Percentiles rank a stretch among this genome's conserved stretches.
Evolutionary conservation across 2,329 filamentous ascomycete species (phyloP).

Genomic region (Paecilomyces dactylethromorphus): DNA sequence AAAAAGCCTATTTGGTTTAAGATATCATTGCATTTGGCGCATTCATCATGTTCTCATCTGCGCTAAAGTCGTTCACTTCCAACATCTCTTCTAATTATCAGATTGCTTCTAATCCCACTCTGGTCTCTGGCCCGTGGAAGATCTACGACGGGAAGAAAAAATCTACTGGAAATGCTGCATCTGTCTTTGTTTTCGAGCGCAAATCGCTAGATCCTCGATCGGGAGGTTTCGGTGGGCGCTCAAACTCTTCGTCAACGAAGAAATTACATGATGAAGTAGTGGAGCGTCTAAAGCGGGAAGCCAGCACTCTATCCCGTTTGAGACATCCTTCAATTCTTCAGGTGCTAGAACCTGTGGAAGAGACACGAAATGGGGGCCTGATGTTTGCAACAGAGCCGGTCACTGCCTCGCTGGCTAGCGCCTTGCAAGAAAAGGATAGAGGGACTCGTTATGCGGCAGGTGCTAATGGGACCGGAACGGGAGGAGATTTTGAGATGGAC

Average conservation of each 20-base stretch:
- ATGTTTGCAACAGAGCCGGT: slow-evolving; percentile 95
- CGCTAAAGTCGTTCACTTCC: slow-evolving; percentile 86
- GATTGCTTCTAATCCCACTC: slow-evolving; percentile 67
- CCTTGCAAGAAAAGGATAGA: slow-evolving; percentile 83
- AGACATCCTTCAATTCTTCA: slow-evolving; percentile 90
- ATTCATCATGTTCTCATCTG: slow-evolving; percentile 77
- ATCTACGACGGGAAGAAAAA: slow-evolving; percentile 98
- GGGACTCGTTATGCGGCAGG: slow-evolving; percentile 66
- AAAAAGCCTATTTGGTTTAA: background rate
- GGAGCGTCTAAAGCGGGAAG: slow-evolving; percentile 86
- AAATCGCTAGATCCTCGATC: slow-evolving; percentile 71
- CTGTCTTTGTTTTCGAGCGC: slow-evolving; percentile 90
- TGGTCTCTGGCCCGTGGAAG: slow-evolving; percentile 87
- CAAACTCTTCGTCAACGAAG: slow-evolving; percentile 64
- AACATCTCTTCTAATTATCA: slow-evolving; percentile 93
- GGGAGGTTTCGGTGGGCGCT: slow-evolving; percentile 53
- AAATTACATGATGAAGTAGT: slow-evolving; percentile 82
- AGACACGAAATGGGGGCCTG: slow-evolving; percentile 80
- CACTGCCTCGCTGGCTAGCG: slow-evolving; percentile 74
- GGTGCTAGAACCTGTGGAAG: slow-evolving; percentile 89
- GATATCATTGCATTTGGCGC: background rate
- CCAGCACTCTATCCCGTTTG: slow-evolving; percentile 76
- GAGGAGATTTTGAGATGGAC: slow-evolving; percentile 85
- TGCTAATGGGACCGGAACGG: slow-evolving; percentile 62
- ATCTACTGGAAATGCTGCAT: slow-evolving; percentile 79